These are phyloP conservation scores for Cucurbitaria berberidis DNA, from an alignment of 2,329 filamentous ascomycete species.

Conservation along the genomic window DNA sequence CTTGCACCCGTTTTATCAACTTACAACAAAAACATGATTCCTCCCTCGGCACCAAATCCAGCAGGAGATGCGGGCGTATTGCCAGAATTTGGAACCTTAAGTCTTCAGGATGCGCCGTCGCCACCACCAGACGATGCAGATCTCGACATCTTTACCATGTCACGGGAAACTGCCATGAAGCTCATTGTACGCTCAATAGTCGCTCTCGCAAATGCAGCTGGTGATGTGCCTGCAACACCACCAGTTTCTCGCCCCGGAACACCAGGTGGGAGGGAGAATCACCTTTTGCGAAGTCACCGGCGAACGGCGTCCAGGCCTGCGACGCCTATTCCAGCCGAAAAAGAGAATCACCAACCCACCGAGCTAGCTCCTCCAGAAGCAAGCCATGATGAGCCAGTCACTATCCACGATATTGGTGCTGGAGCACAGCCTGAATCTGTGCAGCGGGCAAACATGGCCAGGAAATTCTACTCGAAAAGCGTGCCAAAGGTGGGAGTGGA, in stretches of 20 bases:
- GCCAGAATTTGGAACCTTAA: conserved; percentile 42
- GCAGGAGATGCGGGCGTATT: conserved; percentile 50
- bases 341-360: conserved; percentile 48
- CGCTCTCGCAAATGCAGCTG: conserved; percentile 72
- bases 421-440: conserved; percentile 75
- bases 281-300: conserved; percentile 33
- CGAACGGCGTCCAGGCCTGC: conserved; percentile 47
- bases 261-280: conserved; percentile 52
- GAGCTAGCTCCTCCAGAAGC: conserved; percentile 59
- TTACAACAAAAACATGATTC: conserved; percentile 32
- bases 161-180: conserved; percentile 76
- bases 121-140: conserved; percentile 50
- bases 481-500: conserved; percentile 82
- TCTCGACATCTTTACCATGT: conserved; percentile 75
- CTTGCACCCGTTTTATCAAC: conserved; percentile 30
- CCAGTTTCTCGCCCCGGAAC: conserved; percentile 68
- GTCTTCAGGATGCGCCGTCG: conserved; percentile 45
- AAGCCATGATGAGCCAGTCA: conserved; percentile 55
- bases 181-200: conserved; percentile 68
- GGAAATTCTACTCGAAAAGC: conserved; percentile 91
- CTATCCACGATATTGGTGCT: conserved; percentile 57
- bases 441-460: conserved; percentile 84
- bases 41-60: conserved; percentile 49
- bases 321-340: conserved; percentile 49
- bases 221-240: conserved; percentile 82